Evolutionary conservation across 2,329 filamentous ascomycete genomes (phyloP), one percentile per base, ranked within the genome.

Genomic region (Aspergillus novoparasiticus): DNA sequence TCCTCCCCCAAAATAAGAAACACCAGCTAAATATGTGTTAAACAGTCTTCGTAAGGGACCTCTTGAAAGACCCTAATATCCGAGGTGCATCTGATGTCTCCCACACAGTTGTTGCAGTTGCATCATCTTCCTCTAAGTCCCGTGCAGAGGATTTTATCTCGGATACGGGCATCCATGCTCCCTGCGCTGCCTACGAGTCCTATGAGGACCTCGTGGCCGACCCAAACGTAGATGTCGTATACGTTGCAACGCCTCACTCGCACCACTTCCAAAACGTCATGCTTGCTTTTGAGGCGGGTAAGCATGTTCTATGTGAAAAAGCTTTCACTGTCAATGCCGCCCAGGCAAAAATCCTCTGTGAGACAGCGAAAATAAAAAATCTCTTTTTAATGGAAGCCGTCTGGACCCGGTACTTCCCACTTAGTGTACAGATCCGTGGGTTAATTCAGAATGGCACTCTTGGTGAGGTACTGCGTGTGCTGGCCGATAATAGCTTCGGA

Each of bases 191-290:
- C 32, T 96, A 96, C 75, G 91, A 90, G 63, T 92, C 89, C 12
- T 97, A 97, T 79, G 85, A 89, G 65, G 91, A 93, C 75, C 86
- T 97, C 32, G 92, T 94, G 30, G 85, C 86, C 57, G 92, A 96
- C 75, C 82, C 89, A 8, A 86, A 92, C 71, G 86, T 96, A 68
- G 91, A 96, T 77, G 91, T 96, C 70, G 80, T 97, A 79, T 97
- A 96, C 78, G 87, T 97, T 61, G 93, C 92, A 28, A 96, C 93
- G 4, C 93, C 93, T 19, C 93, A 96, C 81, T 94, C 91, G 71
- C 93, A 96, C 78, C 93, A 97, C 82, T 96, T 94, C 82, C 92
- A 96, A 77, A 94, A 97, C 79, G 86, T 88, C 67, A 92, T 93
- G 87, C 85, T 96, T n/a, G 90, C 89, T 50, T 84, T 97, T 45